Base-by-base conservation (phyloP, 495 filamentous ascomycete genomes). In the Lasiosphaeriaceae sp. region DNA sequence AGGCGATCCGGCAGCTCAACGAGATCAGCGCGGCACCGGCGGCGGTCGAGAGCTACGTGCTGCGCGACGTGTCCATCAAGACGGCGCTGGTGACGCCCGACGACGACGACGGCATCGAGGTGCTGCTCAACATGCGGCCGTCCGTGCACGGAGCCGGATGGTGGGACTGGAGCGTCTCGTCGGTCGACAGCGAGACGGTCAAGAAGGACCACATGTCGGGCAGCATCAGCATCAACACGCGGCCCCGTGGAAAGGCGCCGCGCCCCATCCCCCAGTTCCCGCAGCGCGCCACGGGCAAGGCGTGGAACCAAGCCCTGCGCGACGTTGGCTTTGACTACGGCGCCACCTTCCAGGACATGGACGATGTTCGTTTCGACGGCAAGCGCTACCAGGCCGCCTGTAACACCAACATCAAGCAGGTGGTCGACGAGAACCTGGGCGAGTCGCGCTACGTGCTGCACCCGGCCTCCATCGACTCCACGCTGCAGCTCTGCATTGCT, bases 391-490 rank as follows among this genome's bases (percentile, higher is more conserved):
- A 50, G 37, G 64, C 59, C 37, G 55, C 31, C 50, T 58, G 55
- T 24, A 58, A 50, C 8, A 60, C 51, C 17, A 54, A 58, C 31
- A 55, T 69, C 47, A 64, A 61, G 45, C 59, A 62, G 57, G 8
- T 16, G 16, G 47, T 65, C 58, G 62, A 61, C 58, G 60, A 57
- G 16, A 19, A 47, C 8, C 19, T 50, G 3, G 68, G 64, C 20
- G 71, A 77, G 56, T 72, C 74, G 9, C 58, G 67, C n/a, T 71
- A 74, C 51, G 50, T 65, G 0, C 44, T 78, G 8, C 76, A 78
- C 57, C 76, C 74, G 0, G 57, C 68, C 0, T 53, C 63, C 1
- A 54, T 78, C 22, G 75, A 78, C 52, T 58, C 56, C 1, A 62
- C 60, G 14, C 59, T 76, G 16, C 76, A 77, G 57, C 67, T 74